Evolutionary conservation across 495 filamentous ascomycete species (phyloP).

Genomic region (Physcia stellaris): DNA sequence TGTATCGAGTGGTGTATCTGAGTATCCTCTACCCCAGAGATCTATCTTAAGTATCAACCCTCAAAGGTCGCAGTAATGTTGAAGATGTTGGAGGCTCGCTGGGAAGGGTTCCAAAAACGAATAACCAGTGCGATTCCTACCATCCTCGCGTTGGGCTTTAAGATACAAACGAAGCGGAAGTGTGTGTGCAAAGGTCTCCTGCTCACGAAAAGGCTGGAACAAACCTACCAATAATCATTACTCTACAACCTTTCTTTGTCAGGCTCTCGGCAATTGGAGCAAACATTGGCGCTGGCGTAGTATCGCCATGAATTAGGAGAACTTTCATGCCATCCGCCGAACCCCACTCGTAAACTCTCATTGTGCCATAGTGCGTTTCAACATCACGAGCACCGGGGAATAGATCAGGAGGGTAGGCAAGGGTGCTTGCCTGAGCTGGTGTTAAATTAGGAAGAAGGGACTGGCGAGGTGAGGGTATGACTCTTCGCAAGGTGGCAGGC

Average conservation of each 20-base stretch:
- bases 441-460: conserved; percentile 33
- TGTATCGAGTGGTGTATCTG: conserved; percentile 49
- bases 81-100: too few species aligned
- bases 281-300: conserved; percentile 64
- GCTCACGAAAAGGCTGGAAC: background rate
- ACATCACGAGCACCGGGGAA: conserved; percentile 67
- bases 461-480: conserved; percentile 34
- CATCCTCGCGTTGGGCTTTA: too few species aligned
- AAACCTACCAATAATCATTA: background rate
- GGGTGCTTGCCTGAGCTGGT: conserved; percentile 27
- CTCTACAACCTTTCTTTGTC: conserved; percentile 28
- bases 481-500: too few species aligned
- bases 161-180: too few species aligned
- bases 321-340: conserved; percentile 69
- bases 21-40: conserved; percentile 73
- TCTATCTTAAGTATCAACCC: conserved; percentile 1
- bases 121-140: too few species aligned
- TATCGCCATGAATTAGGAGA: conserved; percentile 74
- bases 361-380: conserved; percentile 61
- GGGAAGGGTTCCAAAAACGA: too few species aligned
- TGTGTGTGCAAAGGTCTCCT: too few species aligned
- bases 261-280: conserved; percentile 20
- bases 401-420: conserved; percentile 61
- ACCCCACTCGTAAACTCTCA: conserved; percentile 82
- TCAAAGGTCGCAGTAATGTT: too few species aligned